Percentiles rank a stretch among this genome's conserved stretches.
Evolutionary conservation across 176 grass and related monocot genomes (phyloP).

Genomic region (Triticum monococcum): DNA sequence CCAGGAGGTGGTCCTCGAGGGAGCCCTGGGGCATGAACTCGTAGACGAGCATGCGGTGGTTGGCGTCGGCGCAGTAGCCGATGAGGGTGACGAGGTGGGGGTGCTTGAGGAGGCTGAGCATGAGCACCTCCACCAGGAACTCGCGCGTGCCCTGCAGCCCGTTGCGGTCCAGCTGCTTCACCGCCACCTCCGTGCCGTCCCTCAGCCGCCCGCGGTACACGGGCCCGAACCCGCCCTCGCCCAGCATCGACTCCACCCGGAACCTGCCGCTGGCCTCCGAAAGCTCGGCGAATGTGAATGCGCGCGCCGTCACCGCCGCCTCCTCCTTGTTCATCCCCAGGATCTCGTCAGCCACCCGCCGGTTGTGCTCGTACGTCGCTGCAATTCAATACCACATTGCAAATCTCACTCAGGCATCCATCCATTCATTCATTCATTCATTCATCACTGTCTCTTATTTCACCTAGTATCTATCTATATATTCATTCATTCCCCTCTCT

Average conservation of each 20-base stretch:
- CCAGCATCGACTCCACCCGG: constrained; percentile 37
- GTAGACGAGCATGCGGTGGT: constrained; percentile 52
- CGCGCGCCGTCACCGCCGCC: constrained; percentile 28
- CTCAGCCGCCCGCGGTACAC: constrained; percentile 30
- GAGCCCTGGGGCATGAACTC: constrained; percentile 46
- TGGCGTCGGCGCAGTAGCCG: constrained; percentile 46
- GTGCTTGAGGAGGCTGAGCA: constrained; percentile 50
- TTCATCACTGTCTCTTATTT: not conserved
- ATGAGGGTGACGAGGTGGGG: constrained; percentile 43
- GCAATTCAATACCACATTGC: not conserved
- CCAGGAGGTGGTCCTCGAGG: constrained; percentile 53
- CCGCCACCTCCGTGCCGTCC: constrained; percentile 21
- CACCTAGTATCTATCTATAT: no score
- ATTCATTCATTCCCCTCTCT: no score
- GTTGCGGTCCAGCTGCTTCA: constrained; percentile 55
- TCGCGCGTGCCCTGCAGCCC: constrained; percentile 48
- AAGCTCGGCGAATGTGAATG: constrained; percentile 44
- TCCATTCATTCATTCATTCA: no score
- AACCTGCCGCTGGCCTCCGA: constrained; percentile 42
- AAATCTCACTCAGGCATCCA: not conserved
- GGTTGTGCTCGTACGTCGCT: constrained; percentile 37
- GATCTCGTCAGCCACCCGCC: constrained; percentile 49
- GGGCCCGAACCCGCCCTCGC: constrained; percentile 46
- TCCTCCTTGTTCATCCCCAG: constrained; percentile 48
- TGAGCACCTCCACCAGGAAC: constrained; percentile 47